phyloP scores from a whole-genome alignment of 495 filamentous ascomycete species.

The Lasiosphaeria ovina region DNA sequence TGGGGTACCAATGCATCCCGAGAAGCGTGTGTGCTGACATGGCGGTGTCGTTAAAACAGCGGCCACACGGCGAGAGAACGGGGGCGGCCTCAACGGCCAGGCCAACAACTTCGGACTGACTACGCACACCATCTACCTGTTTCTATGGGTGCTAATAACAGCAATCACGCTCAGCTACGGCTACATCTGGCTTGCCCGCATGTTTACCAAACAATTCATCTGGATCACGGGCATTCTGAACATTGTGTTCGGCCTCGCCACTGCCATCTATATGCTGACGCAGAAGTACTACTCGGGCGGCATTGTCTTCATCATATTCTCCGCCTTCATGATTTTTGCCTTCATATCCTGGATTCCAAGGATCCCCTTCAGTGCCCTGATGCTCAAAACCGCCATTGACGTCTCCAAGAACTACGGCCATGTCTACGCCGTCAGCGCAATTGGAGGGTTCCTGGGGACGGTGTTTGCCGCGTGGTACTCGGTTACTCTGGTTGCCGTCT shows the following conservation, averaged over 20 bases:
- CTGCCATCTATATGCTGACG: conserved; percentile 70
- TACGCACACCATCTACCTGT: conserved; percentile 83
- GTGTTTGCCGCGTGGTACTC: conserved; percentile 68
- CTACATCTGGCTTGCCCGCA: conserved; percentile 74
- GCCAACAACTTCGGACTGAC: conserved; percentile 66
- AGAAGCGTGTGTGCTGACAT: neutral
- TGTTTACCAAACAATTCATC: conserved; percentile 86
- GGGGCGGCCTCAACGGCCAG: conserved; percentile 70
- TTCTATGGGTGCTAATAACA: conserved; percentile 69
- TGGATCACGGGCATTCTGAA: conserved; percentile 90
- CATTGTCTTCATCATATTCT: conserved; percentile 81
- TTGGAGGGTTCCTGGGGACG: conserved; percentile 72
- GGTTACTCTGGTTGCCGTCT: conserved; percentile 63
- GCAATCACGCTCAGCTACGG: conserved; percentile 70
- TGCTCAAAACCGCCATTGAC: conserved; percentile 86
- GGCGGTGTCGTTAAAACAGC: conserved; percentile 19
- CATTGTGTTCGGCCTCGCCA: conserved; percentile 61
- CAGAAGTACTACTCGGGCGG: conserved; percentile 74
- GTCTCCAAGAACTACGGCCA: conserved; percentile 79
- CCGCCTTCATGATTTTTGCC: conserved; percentile 53
- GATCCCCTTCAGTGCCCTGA: conserved; percentile 85
- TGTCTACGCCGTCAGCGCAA: conserved; percentile 77
- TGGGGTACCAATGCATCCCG: too few relatives aligned
- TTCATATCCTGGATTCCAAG: conserved; percentile 73
- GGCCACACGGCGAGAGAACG: conserved; percentile 61